Evolutionary conservation across 148 eudicot genomes (phyloP), one percentile per base, ranked within the genome.

Genomic region (Amaranthus hypochondriacus): DNA sequence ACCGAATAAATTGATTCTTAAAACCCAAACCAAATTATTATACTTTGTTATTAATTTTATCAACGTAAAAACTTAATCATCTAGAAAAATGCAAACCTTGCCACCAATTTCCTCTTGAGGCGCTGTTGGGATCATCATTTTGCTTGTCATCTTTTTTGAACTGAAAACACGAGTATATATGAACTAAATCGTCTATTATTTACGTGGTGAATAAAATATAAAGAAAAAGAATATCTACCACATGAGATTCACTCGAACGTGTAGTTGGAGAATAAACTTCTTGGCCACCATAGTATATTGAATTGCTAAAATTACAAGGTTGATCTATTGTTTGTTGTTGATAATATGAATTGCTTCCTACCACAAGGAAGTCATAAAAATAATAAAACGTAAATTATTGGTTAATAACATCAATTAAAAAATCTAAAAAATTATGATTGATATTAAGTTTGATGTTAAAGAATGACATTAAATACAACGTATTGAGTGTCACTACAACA

Each of bases 31-130:
- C 18, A 18, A 18, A 18, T 18, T 18, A 18, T 18, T 18, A 18
- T 18, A 18, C 18, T 18, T 18, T 18, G 18, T 18, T 18, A 18
- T n/a, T n/a, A n/a, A n/a, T n/a, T n/a, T n/a, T n/a, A n/a, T n/a
- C n/a, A n/a, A n/a, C 39, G 39, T 28, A 28, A 28, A 28, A 28
- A 28, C 39, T 28, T 28, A 28, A 28, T 28, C 39, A 28, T 28
- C 39, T 28, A 28, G 39, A 52, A 18, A 56, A 49, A 52, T 66
- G 39, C 39, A 28, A 28, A 76, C 98, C 98, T 84, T 85, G 84
- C 98, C 97, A 93, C 98, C 97, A 91, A 78, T 93, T 91, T 79
- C 97, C 97, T 76, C 98, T 83, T 15, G 92, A 86, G 62, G 87
- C 96, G 74, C 86, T 73, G 56, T 81, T 75, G 13, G 87, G 73